phyloP scores from a whole-genome alignment of 345 rosid species.

The Brassica incana region DNA sequence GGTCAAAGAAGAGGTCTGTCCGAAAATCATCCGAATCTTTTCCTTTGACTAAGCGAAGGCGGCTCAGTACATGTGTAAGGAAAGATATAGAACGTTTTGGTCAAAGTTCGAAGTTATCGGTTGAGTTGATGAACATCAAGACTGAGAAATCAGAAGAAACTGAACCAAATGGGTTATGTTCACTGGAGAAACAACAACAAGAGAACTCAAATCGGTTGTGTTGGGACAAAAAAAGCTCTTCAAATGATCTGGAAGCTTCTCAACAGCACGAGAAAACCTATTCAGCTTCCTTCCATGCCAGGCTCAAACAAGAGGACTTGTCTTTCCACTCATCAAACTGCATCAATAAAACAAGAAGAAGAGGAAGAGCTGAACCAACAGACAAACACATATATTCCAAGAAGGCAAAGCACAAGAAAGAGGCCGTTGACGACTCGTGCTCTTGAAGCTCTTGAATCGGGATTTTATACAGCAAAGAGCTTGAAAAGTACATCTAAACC shows the following conservation, averaged over 20 bases:
- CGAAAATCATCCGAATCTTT: constrained; percentile 44
- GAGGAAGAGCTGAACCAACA: constrained; percentile 9
- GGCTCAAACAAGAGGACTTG: neutral
- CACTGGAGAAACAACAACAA: constrained; percentile 27
- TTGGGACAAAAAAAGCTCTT: constrained; percentile 15
- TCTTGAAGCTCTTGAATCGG: constrained; percentile 65
- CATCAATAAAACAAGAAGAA: neutral
- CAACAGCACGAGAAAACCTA: constrained; percentile 9
- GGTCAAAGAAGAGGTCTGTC: constrained; percentile 46
- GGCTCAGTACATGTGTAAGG: constrained; percentile 52
- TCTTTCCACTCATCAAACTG: neutral
- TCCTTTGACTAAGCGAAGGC: constrained; percentile 45
- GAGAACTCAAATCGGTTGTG: constrained; percentile 21
- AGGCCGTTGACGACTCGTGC: constrained; percentile 63
- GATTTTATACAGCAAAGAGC: constrained; percentile 41
- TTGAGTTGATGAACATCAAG: constrained; percentile 15
- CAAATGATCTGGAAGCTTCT: constrained; percentile 11
- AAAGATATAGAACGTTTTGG: constrained; percentile 41
- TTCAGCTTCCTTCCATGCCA: constrained; percentile 7
- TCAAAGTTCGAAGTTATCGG: constrained; percentile 32
- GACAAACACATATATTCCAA: constrained; percentile 27
- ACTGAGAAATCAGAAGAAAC: constrained; percentile 32
- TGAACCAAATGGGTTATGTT: constrained; percentile 15
- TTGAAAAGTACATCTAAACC: constrained; percentile 30
- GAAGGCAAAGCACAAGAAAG: constrained; percentile 70